These are phyloP conservation scores for Moesziomyces sp. DNA, from an alignment of 1,284 basidiomycete genomes.

Conservation along the genomic window DNA sequence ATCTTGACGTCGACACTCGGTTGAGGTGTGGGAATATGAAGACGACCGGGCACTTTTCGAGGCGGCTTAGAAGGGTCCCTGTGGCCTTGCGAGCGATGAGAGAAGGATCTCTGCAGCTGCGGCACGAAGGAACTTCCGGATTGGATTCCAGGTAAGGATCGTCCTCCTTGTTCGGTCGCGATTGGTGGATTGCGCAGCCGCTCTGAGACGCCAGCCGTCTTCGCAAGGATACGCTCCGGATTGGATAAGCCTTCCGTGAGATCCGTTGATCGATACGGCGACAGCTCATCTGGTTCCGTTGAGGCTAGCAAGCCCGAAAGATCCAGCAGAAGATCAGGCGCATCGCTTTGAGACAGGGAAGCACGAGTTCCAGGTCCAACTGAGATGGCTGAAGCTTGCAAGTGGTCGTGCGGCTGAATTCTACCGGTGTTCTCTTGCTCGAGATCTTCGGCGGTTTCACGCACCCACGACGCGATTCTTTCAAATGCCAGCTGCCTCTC, in stretches of 20 bases:
- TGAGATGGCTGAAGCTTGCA: not conserved
- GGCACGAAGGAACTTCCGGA: not conserved
- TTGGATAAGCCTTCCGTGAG: no score
- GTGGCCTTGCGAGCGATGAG: slow-evolving; percentile 6
- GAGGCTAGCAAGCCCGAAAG: no score
- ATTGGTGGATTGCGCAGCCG: no score
- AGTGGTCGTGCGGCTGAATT: no score
- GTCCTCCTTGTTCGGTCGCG: no score
- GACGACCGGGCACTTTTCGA: slow-evolving; percentile 18
- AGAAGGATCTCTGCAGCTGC: slow-evolving; percentile 12
- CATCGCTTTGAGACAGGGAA: no score
- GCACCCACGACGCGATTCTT: not conserved
- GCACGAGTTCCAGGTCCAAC: no score
- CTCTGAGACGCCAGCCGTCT: no score
- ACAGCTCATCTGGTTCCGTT: no score
- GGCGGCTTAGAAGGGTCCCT: not conserved
- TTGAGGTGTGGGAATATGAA: slow-evolving; percentile 15
- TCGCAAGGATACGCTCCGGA: no score
- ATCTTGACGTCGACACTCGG: not conserved
- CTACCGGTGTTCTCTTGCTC: not conserved
- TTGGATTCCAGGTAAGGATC: not conserved
- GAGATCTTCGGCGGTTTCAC: not conserved
- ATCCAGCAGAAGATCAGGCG: no score
- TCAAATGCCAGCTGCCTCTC: not conserved
- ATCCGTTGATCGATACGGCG: no score